These are phyloP conservation scores for Phymatotrichopsis omnivora DNA, from an alignment of 2,329 filamentous ascomycete genomes.

Conservation along the genomic window DNA sequence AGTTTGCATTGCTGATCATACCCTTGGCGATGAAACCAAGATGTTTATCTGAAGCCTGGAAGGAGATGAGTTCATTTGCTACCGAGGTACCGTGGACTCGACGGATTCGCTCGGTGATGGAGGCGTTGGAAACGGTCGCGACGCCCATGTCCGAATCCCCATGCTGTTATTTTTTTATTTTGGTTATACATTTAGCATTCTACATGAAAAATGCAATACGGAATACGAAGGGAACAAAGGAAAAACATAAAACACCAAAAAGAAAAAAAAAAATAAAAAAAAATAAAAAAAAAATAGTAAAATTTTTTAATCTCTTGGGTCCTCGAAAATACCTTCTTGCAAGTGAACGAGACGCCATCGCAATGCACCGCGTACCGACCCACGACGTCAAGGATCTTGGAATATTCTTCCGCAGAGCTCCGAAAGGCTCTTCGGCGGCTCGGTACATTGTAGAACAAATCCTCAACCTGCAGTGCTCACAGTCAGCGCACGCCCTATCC, in stretches of 20 bases:
- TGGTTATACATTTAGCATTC: too few species aligned
- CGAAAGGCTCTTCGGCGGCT: slow-evolving; percentile 81
- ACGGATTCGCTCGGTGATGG: slow-evolving; percentile 70
- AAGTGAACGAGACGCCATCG: slow-evolving; percentile 81
- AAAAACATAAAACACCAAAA: too few species aligned
- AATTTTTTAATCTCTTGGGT: too few species aligned
- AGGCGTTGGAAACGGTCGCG: slow-evolving; percentile 63
- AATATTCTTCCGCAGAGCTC: slow-evolving; percentile 86
- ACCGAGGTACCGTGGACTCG: slow-evolving; percentile 77
- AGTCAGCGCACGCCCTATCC: too few species aligned
- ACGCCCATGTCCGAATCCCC: slow-evolving; percentile 77
- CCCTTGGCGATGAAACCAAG: slow-evolving; percentile 78
- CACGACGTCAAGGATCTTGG: slow-evolving; percentile 92
- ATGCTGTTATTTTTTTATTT: slow-evolving; percentile 41
- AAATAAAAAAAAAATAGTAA: too few species aligned
- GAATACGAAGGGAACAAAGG: too few species aligned
- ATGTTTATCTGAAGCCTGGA: slow-evolving; percentile 59
- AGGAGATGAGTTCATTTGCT: slow-evolving; percentile 77
- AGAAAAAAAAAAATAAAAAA: too few species aligned
- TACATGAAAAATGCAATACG: too few species aligned
- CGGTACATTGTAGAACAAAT: slow-evolving; percentile 93
- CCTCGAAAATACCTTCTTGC: slow-evolving; percentile 67
- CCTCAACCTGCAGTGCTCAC: slow-evolving; percentile 53
- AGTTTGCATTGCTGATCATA: slow-evolving; percentile 85
- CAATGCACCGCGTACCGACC: slow-evolving; percentile 92